Base-by-base conservation (phyloP, 2,329 filamentous ascomycete genomes). In the Cadophora malorum region DNA sequence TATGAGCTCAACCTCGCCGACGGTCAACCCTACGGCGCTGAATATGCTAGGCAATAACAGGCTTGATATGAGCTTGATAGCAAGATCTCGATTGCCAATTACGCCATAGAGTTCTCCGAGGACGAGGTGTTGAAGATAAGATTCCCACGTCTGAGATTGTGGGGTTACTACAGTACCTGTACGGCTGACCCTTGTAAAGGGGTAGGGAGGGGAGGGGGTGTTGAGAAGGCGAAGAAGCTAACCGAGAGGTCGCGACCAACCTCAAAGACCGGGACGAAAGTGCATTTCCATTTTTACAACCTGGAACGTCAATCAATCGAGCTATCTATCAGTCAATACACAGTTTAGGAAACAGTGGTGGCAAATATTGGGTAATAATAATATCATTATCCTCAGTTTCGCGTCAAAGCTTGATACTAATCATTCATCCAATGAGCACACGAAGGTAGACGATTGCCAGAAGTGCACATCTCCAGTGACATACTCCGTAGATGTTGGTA, bases 121-220 rank as follows among this genome's bases (percentile, higher is more conserved):
- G 56, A 59, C 56, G 35, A 25, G 56, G 53, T 52, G 56, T 21
- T 50, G 49, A 63, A 66, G 65, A 66, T 66, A 66, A 62, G 59
- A 16, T 49, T 64, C 52, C 23, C 63, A 33, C 50, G 65, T 31
- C 33, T 21, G 33, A 35, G 31, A 38, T 62, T 62, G 58, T 63
- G 59, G 59, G 65, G 65, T n/a, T 59, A 4, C 31, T 56, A 19
- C 16, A 4, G n/a, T 56, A 19, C 16, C 41, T 41, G 23, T 62
- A 21, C 38, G 8, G 35, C 33, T 25, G 56, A 45, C 33, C 33
- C 56, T 45, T 59, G 56, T 45, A 41, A 41, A 28, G 56, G 56
- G 55, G 33, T 38, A 14, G 35, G 35, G 35, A 38, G 12, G 35
- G 35, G 35, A 38, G 12, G 35, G 35, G 35, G 19, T 16, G 14